Conservation (phyloP, 2,329 filamentous ascomycete species). For the Trichocomaceae sp. region DNA sequence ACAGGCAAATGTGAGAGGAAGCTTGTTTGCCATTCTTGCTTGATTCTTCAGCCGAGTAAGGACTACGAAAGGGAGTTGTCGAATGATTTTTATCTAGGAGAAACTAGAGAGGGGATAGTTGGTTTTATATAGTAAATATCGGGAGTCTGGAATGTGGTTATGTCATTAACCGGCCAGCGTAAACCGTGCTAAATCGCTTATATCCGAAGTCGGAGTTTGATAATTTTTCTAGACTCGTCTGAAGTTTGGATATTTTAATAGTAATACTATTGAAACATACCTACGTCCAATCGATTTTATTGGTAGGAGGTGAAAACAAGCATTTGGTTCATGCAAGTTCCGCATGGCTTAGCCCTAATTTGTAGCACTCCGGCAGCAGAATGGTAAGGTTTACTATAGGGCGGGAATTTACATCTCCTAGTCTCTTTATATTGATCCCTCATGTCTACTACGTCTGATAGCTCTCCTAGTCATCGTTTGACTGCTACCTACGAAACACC, state of each 20-base stretch:
- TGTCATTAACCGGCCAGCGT: not conserved
- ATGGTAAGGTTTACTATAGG: not conserved
- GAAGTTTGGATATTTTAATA: not conserved
- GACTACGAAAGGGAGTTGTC: not conserved
- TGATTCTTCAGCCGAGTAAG: not conserved
- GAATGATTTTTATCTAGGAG: not conserved
- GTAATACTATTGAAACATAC: not conserved
- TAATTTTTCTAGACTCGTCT: not conserved
- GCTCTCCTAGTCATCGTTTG: not conserved
- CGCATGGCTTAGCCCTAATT: not conserved
- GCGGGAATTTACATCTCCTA: not conserved
- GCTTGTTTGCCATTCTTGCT: not conserved
- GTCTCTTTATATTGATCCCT: not conserved
- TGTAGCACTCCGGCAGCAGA: no score
- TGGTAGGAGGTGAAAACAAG: not conserved
- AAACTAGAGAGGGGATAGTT: not conserved
- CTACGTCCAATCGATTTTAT: not conserved
- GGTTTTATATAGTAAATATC: not conserved
- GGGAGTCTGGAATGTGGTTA: not conserved
- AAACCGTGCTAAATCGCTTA: not conserved
- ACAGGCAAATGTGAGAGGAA: slow-evolving; percentile 20
- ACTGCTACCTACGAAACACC: not conserved
- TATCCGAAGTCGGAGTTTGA: not conserved
- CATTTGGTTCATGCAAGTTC: not conserved
- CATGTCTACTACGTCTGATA: not conserved